Evolutionary conservation across 257 asterid species (phyloP).

Genomic region (Ajuga chamaepitys): DNA sequence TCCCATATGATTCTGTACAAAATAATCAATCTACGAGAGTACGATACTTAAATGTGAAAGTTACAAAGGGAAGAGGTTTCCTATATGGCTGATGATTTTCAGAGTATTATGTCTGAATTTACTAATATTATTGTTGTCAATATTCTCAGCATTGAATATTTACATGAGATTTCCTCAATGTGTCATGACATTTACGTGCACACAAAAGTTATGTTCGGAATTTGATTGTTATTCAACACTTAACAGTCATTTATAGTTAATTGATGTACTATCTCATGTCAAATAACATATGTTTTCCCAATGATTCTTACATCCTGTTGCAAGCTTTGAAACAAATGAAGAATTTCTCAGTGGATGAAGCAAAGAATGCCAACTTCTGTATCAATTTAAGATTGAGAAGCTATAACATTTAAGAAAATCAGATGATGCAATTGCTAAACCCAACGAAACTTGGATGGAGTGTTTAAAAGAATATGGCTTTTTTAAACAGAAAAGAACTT

Average conservation of each 20-base stretch:
- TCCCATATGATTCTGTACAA: too few species aligned
- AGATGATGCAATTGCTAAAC: background rate
- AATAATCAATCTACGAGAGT: too few species aligned
- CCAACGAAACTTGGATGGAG: background rate
- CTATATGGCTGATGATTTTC: too few species aligned
- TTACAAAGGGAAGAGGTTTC: too few species aligned
- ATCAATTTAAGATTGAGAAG: background rate
- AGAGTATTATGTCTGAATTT: too few species aligned
- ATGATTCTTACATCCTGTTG: background rate
- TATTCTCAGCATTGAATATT: too few species aligned
- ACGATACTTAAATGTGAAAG: too few species aligned
- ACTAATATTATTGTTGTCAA: too few species aligned
- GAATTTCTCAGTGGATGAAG: background rate
- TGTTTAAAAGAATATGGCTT: background rate
- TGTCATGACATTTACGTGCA: too few species aligned
- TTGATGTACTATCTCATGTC: background rate
- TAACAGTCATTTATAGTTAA: background rate
- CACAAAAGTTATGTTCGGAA: too few species aligned
- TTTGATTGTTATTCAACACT: background rate
- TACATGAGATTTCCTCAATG: too few species aligned
- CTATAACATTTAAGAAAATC: background rate
- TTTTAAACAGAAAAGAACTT: background rate
- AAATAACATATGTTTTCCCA: background rate
- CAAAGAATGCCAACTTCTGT: background rate
- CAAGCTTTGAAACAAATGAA: background rate